Evolutionary conservation across 176 grass and related monocot genomes (phyloP), one percentile per base, ranked within the genome.

Genomic region (Musa beccarii): DNA sequence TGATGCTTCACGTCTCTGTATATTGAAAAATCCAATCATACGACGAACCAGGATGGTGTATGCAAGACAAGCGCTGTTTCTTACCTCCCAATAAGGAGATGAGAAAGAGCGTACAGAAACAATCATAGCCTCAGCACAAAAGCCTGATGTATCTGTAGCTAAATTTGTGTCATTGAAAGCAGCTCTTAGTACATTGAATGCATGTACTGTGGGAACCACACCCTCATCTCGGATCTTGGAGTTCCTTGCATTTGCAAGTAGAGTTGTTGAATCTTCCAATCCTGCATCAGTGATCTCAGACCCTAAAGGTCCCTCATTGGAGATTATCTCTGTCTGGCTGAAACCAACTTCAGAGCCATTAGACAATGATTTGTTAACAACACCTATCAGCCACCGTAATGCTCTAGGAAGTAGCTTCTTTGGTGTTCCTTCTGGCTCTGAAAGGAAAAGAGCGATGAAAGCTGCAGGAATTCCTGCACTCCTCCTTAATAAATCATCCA

Each of bases 11-110:
- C 88, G 77, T 77, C 89, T 93, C 69, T 91, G 94, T 72, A 91
- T 81, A 79, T 98, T 98, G 63, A 98, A 75, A 84, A 93, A 98
- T 10, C 94, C 94, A 87, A 93, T 86, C 94, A 93, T 93, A 24
- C 90, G 84, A 53, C 90, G 90, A 77, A 98, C 75, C 80, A 98
- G 73, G 24, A 86, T 84, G 61, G 94, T 93, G 71, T 98, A 98
- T 66, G 94, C 88, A 79, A 98, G 90, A 71, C 90, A 93, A 81
- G 90, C 94, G 51, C 87, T 90, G 67, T 98, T 98, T 19, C 90
- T 79, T 43, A 98, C 88, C 84, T 98, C 94, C 94, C 94, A 98
- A 78, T 98, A 98, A 80, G 94, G 84, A 84, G 94, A 98, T 72
- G 82, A 91, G 84, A 98, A 93, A 72, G 90, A 92, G 21, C 65